Base-by-base conservation (phyloP, 441 rosid genomes). In the Populus hybrid region DNA sequence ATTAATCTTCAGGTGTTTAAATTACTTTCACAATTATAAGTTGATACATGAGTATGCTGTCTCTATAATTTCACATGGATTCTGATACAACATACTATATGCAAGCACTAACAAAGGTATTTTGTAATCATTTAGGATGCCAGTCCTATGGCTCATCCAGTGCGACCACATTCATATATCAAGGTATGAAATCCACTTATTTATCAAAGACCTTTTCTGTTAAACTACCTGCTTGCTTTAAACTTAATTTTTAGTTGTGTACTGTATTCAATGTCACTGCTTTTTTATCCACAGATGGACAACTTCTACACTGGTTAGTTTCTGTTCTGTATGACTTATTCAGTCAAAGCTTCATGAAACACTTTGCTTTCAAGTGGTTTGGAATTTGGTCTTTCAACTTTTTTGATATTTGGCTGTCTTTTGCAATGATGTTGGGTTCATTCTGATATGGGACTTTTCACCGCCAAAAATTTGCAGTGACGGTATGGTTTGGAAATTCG, bases 61-160 rank as follows among this genome's bases (percentile, higher is more conserved):
- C 46, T n/a, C 5, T 40, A 14, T 70, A 74, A 67, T 67, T 66
- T 34, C 0, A 10, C 32, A 26, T 63, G 20, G 34, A 71, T 38
- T 74, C 8, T 23, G 61, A 65, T 67, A 66, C 42, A 57, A n/a
- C 57, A 69, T 68, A 14, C 38, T 78, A 71, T 69, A 28, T 38
- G 57, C 46, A 61, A 64, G 75, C 68, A 36, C 71, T 69, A 40
- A 73, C 61, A 69, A 53, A 24, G 76, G 6, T 78, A 57, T 75
- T 72, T 77, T 79, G 72, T 57, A 46, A 77, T 73, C 72, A 71
- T 80, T 67, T 81, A 94, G 99, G 99, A 96, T 93, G 91, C 92
- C 79, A 97, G 99, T 88, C 99, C 99, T 28, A 96, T 96, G 98
- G 99, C 99, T 76, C 98, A 96, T 85, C 98, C 99, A 79, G 98